phyloP scores from a whole-genome alignment of 2,329 filamentous ascomycete species.

The Fusarium cyanostomum region DNA sequence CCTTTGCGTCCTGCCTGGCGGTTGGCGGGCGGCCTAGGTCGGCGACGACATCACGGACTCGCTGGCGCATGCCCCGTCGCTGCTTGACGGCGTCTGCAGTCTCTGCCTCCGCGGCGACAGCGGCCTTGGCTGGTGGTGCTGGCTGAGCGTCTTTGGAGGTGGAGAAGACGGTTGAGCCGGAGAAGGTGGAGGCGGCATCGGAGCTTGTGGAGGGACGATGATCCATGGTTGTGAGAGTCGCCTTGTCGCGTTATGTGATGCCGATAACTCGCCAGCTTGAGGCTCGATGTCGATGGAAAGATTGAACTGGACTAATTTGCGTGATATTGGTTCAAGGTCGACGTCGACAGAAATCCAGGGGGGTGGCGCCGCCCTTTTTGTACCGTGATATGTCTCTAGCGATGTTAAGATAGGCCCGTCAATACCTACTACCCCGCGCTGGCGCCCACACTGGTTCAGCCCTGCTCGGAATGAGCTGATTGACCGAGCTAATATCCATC shows the following conservation, averaged over 20 bases:
- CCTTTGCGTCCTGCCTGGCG: conserved; percentile 45
- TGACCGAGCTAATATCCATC: not conserved
- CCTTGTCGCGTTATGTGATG: not conserved
- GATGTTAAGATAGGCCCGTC: not conserved
- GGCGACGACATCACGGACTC: conserved; percentile 47
- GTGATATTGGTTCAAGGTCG: not conserved
- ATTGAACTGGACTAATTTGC: not conserved
- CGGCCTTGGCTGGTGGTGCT: conserved; percentile 17
- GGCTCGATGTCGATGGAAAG: not conserved
- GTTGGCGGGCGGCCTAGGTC: conserved; percentile 48
- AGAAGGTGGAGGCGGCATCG: conserved; percentile 46
- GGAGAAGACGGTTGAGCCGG: conserved; percentile 44
- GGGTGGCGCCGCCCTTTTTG: not conserved
- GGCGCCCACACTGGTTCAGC: conserved; percentile 11
- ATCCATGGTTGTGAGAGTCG: conserved; percentile 25
- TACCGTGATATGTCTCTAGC: not conserved
- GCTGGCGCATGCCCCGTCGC: conserved; percentile 45
- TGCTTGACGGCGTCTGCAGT: conserved; percentile 8
- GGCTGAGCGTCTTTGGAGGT: conserved; percentile 40
- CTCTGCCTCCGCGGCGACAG: not conserved
- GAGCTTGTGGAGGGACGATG: conserved; percentile 41
- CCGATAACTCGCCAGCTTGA: not conserved
- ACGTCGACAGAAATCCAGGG: not conserved
- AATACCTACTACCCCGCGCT: conserved; percentile 15
- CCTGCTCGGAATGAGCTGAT: not conserved